Evolutionary conservation across 805 yeast species (phyloP), one percentile per base, ranked within the genome.

Genomic region (Candida manassasensis): DNA sequence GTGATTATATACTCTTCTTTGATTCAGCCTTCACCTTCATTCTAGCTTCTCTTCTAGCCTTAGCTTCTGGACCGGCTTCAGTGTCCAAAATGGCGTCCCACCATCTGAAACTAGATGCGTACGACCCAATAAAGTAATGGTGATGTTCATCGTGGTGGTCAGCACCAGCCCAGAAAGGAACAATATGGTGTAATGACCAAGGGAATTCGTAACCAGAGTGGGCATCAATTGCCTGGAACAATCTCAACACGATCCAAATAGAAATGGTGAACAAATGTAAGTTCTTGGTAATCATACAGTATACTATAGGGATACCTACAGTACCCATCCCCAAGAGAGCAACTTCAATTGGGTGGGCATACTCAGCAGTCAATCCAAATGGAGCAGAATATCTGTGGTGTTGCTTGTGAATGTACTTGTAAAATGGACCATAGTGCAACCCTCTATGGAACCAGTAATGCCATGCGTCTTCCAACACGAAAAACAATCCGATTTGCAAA

Each of bases 111-210:
- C 74, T 64, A 27, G 77, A 69, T 17, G 81, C 76, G 45, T 75
- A 75, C 47, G 71, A 71, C 13, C 81, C 81, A 40, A 75, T 73
- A 44, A 75, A 75, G 51, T 69, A 71, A 46, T 74, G 81, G 44
- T 75, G 81, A 44, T 75, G 81, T 40, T 69, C 66, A 47, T 75
- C 81, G 48, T 75, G 81, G 47, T 75, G 81, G 38, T 71, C 79
- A 25, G 80, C 80, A 21, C 81, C 81, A 7, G 81, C 80, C 81
- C 81, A 75, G 55, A 75, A 67, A 28, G 81, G 81, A n/a, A 75
- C 34, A 50, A 73, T 61, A 38, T 73, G 53, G 51, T 75, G 73
- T 48, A 75, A 62, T 1, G 79, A 74, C 77, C 76, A 73, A 3
- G 81, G 81, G 56, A 75, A 75, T 39, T 75, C 80, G 48, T 75